A percentile compares a stretch with the other conserved stretches of the same genome.
Evolutionary conservation across 257 asterid species (phyloP).

Genomic region (Lantana camara): DNA sequence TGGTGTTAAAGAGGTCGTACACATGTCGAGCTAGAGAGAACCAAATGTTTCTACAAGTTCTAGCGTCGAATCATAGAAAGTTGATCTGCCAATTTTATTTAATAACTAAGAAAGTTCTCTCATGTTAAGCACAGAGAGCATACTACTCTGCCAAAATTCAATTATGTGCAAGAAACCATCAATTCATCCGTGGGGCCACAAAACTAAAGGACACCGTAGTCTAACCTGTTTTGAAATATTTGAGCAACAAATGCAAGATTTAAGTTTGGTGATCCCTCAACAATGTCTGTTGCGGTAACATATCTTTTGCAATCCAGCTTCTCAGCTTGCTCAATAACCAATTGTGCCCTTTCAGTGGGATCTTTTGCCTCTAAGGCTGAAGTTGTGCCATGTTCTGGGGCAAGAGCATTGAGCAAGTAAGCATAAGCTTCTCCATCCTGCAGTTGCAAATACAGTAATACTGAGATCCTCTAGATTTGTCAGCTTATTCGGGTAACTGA

Average conservation of each 20-base stretch:
- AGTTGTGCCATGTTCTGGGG: slow-evolving; percentile 84
- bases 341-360: slow-evolving; percentile 85
- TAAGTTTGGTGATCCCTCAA: slow-evolving; percentile 82
- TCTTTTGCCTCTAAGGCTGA: slow-evolving; percentile 62
- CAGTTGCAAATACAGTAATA: slow-evolving; percentile 11
- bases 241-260: slow-evolving; percentile 99
- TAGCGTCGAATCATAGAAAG: neutral
- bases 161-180: too few relatives aligned
- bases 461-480: neutral
- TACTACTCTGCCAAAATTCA: too few relatives aligned
- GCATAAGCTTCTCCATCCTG: slow-evolving; percentile 99
- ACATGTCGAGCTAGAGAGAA: neutral
- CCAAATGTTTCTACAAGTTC: neutral
- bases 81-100: too few relatives aligned
- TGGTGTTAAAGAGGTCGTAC: too few relatives aligned
- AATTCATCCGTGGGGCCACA: neutral
- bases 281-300: slow-evolving; percentile 86
- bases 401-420: slow-evolving; percentile 82
- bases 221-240: slow-evolving; percentile 87
- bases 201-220: neutral
- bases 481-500: neutral
- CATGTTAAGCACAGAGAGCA: too few relatives aligned
- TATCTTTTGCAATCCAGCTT: slow-evolving; percentile 86
- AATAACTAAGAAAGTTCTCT: too few relatives aligned
- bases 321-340: slow-evolving; percentile 92